Base-by-base conservation (phyloP, 768 basidiomycete genomes). In the Trametes cingulata region DNA sequence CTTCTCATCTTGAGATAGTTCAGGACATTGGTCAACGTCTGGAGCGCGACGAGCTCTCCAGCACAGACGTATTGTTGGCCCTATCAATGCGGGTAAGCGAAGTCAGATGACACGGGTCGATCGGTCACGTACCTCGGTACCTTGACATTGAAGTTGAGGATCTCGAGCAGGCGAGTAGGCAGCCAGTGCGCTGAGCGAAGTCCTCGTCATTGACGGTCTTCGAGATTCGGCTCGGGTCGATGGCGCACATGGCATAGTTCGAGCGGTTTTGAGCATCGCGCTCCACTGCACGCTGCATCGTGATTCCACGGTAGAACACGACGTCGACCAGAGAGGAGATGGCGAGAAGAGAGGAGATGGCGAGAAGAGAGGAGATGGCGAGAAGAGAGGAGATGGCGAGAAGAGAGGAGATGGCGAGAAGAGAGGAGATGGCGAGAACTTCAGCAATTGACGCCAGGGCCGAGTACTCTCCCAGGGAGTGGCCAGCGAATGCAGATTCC, bases 21-120 rank as follows among this genome's bases (percentile, higher is more conserved):
- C 67, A 98, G 79, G 45, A 96, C 95, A 65, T 96, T 96, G 15
- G 95, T 96, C 79, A 98, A 83, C 0, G 94, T 91, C 65, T 97
- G 94, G 37, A 98, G 79, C 1, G 93, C 92, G 33, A 95, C 80
- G 39, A 98, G 85, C 73, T 98, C 96, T 74, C 97, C 97, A 43
- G 97, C 97, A 68, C 94, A 97, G 63, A 99, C 97, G 73, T 98
- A 98, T 92, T 99, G 97, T 84, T 97, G 95, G 62, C 96, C 96
- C 89, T 97, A 75, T n/a, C 55, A 58, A 40, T n/a, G n/a, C 29
- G 29, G 6, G 39, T 35, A 6, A 19, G 25, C 15, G 25, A n/a
- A n/a, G 20, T 27, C 1, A 22, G 27, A 13, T 51, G 7, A n/a
- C n/a, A 46, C 40, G n/a, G n/a, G n/a, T n/a, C n/a, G n/a, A 20